Conservation (phyloP, 768 basidiomycete species). For the Artomyces pyxidatus region DNA sequence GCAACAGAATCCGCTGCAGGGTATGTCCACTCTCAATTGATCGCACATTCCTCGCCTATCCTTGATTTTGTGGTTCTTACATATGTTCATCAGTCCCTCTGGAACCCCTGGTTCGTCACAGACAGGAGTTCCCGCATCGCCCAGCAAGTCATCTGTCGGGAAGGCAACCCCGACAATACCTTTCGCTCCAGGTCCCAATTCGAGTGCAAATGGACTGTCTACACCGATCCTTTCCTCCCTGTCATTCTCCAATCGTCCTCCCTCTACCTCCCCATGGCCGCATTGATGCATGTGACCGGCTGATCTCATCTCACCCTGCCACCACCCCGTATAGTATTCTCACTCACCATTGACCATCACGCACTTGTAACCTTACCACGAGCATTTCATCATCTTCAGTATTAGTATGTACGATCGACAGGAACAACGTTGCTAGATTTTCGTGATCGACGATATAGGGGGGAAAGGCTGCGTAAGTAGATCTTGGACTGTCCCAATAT, state of each 20-base stretch:
- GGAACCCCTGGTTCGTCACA: neutral
- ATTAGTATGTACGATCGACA: slow-evolving; percentile 2
- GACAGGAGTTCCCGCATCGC: neutral
- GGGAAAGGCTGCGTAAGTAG: slow-evolving; percentile 25
- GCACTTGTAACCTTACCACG: slow-evolving; percentile 18
- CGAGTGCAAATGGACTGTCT: neutral
- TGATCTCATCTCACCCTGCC: neutral
- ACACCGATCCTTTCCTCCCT: neutral
- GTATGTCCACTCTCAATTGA: neutral
- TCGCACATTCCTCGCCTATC: too few species aligned
- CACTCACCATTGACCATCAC: neutral
- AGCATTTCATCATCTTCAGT: slow-evolving; percentile 13
- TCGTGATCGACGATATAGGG: slow-evolving; percentile 16
- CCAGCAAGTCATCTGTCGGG: neutral
- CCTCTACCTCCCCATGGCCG: neutral
- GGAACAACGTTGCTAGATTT: slow-evolving; percentile 6
- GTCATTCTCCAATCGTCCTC: neutral
- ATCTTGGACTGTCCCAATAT: slow-evolving; percentile 31
- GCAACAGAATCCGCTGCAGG: slow-evolving; percentile 6
- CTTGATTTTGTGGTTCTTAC: neutral
- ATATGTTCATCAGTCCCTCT: neutral
- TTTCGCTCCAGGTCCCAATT: neutral
- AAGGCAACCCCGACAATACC: neutral
- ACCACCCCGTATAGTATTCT: neutral
- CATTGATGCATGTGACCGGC: neutral